phyloP scores from a whole-genome alignment of 257 asterid genomes.

The Gentiana macrophylla region DNA sequence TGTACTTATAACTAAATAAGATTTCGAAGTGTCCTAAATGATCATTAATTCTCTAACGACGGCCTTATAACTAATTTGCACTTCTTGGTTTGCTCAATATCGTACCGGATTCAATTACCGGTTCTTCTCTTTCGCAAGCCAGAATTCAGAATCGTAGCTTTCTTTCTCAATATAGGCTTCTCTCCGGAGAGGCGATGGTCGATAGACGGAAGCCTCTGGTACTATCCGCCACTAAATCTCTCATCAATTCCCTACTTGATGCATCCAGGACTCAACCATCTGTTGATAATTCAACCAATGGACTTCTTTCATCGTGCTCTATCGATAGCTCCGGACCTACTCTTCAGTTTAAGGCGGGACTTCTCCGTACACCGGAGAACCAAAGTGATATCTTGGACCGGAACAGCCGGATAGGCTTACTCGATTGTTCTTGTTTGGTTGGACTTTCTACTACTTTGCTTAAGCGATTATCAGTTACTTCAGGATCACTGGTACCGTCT shows the following conservation, averaged over 20 bases:
- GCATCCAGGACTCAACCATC: conserved; percentile 16
- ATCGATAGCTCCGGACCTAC: conserved; percentile 11
- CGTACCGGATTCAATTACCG: neutral
- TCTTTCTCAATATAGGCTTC: too few species aligned
- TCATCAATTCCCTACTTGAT: conserved; percentile 44
- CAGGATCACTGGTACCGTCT: conserved; percentile 68
- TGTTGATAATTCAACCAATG: neutral
- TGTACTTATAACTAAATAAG: too few species aligned
- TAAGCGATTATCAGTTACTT: conserved; percentile 67
- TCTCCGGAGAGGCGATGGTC: conserved; percentile 34
- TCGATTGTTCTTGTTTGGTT: conserved; percentile 54
- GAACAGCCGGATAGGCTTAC: neutral
- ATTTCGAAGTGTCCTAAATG: too few species aligned
- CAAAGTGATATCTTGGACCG: conserved; percentile 12
- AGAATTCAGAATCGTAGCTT: conserved; percentile 10
- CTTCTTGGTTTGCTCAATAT: conserved; percentile 7
- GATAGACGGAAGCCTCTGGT: conserved; percentile 71
- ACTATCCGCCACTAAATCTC: conserved; percentile 75
- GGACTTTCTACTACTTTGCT: conserved; percentile 65
- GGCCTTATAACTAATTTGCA: too few species aligned
- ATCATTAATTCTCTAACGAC: too few species aligned
- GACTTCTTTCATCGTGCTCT: conserved; percentile 9
- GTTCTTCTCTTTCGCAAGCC: neutral
- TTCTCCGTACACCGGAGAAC: conserved; percentile 35
- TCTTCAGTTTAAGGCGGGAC: conserved; percentile 50